Base-by-base conservation (phyloP, 768 basidiomycete genomes). In the Boletus patriciae region DNA sequence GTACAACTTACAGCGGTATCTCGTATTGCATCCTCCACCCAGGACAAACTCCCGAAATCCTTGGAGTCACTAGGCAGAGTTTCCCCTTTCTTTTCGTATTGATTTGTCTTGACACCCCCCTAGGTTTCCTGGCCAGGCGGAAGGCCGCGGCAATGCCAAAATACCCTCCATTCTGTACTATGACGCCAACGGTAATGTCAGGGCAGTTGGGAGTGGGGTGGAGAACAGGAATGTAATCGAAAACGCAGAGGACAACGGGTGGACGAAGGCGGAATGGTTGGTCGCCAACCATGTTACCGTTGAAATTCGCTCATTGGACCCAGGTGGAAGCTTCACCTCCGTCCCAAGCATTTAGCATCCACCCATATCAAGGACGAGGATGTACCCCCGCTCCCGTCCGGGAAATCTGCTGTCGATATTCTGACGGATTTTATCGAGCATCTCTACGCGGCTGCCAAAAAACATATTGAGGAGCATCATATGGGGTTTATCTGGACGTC, bases 381-480 rank as follows among this genome's bases (percentile, higher is more conserved):
- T 13, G 2, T 57, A 5, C 52, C 46, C 2, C 19, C 56, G 2
- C 52, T 57, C 16, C 53, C 53, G 1, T 3, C 5, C 1, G 52
- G 59, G 19, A 67, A 60, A 40, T 48, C 61, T 3, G 68, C 57
- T 1, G 55, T 59, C 12, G 45, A 58, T 15, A 54, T 69, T 19
- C 48, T 69, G 2, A 53, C 60, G 13, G 67, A 70, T 51, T 70
- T 70, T 19, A 53, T 68, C 46, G 19, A 41, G 12, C 70, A 36
- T 44, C 63, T 50, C 52, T 67, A 44, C 34, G 11, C 10, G 8
- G 36, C 21, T 3, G 31, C 48, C 6, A 33, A n/a, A 13, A 46
- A 3, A 3, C 29, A 61, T 27, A 61, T 61, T 10, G 25, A 51
- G n/a, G 57, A 50, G 29, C 46, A 40, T 16, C 58, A 69, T 34